Percentiles rank a stretch among this genome's conserved stretches.
phyloP scores from a whole-genome alignment of 192 early-diverging fungal genomes.

The Spinellus fusiger region DNA sequence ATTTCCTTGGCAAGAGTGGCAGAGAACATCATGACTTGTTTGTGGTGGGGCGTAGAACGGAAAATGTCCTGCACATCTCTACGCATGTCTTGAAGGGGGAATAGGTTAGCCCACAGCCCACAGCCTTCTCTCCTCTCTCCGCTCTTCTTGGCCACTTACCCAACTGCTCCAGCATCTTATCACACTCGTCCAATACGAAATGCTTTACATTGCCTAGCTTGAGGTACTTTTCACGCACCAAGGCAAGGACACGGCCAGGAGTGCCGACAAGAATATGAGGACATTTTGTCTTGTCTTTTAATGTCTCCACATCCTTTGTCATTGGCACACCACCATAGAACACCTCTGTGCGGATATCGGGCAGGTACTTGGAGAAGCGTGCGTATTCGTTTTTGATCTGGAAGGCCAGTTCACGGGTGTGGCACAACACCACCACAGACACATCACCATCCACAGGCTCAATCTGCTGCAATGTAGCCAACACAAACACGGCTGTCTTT shows the following conservation, averaged over 20 bases:
- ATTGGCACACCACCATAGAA: constrained; percentile 87
- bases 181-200: constrained; percentile 99
- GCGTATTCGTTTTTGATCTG: constrained; percentile 97
- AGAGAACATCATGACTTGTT: constrained; percentile 99
- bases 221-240: constrained; percentile 82
- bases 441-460: constrained; percentile 76
- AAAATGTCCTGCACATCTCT: constrained; percentile 96
- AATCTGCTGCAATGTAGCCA: constrained; percentile 91
- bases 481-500: constrained; percentile 97
- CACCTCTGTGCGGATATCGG: constrained; percentile 87
- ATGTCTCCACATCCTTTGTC: constrained; percentile 73
- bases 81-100: constrained; percentile 66
- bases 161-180: constrained; percentile 91
- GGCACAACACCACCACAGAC: constrained; percentile 90
- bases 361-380: constrained; percentile 94
- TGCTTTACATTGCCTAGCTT: constrained; percentile 83
- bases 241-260: constrained; percentile 83
- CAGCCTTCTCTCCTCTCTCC: background rate
- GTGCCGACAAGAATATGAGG: constrained; percentile 97
- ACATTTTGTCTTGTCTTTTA: constrained; percentile 78
- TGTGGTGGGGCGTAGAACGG: constrained; percentile 87
- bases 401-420: constrained; percentile 97
- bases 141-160: constrained; percentile 20
- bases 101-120: too few relatives aligned
- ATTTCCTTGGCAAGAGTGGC: constrained; percentile 94